phyloP scores from a whole-genome alignment of 768 basidiomycete species.

The Lactarius tabidus region DNA sequence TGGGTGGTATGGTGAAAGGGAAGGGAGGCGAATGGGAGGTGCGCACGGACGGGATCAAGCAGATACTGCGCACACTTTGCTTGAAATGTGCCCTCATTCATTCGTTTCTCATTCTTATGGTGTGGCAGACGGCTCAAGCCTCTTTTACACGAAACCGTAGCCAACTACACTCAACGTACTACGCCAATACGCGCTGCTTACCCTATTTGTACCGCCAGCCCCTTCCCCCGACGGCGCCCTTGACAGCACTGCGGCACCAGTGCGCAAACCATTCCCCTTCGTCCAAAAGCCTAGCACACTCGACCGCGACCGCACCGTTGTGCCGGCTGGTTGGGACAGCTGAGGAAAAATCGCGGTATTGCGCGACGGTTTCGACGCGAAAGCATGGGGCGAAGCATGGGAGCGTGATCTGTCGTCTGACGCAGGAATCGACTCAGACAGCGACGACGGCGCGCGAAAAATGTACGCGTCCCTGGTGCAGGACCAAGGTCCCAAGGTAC shows the following conservation, averaged over 20 bases:
- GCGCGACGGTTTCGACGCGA: constrained; percentile 87
- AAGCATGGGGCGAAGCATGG: constrained; percentile 75
- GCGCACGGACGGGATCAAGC: constrained; percentile 91
- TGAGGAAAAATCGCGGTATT: constrained; percentile 94
- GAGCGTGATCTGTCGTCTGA: constrained; percentile 54
- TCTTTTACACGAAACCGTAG: constrained; percentile 87
- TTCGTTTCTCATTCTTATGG: constrained; percentile 2
- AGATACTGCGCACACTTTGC: constrained; percentile 86
- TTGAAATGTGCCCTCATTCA: constrained; percentile 63
- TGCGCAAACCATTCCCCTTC: constrained; percentile 83
- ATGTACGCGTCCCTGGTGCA: constrained; percentile 70
- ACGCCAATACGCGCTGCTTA: constrained; percentile 78
- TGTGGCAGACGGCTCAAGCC: constrained; percentile 76
- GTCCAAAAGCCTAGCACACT: constrained; percentile 83
- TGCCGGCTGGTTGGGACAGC: constrained; percentile 97
- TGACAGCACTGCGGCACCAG: constrained; percentile 41
- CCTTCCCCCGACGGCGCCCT: constrained; percentile 41
- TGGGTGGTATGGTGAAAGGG: constrained; percentile 89
- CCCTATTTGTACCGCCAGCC: constrained; percentile 71
- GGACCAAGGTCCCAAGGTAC: constrained; percentile 69
- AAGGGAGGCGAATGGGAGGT: constrained; percentile 95
- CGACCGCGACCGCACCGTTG: constrained; percentile 87
- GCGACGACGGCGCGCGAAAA: constrained; percentile 54
- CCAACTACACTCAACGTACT: constrained; percentile 72
- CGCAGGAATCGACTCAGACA: constrained; percentile 37